These are phyloP conservation scores for Leptographium procerum DNA, from an alignment of 2,329 filamentous ascomycete species.

Conservation along the genomic window DNA sequence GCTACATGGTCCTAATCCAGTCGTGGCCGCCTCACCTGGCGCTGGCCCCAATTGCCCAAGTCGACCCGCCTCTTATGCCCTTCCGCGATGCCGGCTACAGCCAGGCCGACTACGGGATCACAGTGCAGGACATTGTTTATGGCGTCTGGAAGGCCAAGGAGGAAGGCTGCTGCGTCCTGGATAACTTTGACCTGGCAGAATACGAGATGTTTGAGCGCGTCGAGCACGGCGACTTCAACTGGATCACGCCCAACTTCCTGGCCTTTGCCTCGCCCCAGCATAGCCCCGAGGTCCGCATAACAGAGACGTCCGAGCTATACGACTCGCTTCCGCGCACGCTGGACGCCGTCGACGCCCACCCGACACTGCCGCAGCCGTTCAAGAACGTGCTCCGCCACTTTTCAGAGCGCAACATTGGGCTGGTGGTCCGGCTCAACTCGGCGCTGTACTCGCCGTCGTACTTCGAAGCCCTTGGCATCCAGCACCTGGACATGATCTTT, in stretches of 20 bases:
- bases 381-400: slow-evolving; percentile 94
- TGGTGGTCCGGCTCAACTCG: slow-evolving; percentile 92
- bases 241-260: slow-evolving; percentile 89
- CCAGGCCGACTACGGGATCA: slow-evolving; percentile 92
- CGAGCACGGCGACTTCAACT: slow-evolving; percentile 99
- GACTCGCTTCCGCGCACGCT: slow-evolving; percentile 63
- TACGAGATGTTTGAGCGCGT: slow-evolving; percentile 94
- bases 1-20: slow-evolving; percentile 98
- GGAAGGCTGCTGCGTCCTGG: slow-evolving; percentile 78
- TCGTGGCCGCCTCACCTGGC: slow-evolving; percentile 95
- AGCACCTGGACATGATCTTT: slow-evolving; percentile 98
- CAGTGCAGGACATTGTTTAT: slow-evolving; percentile 94
- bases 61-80: slow-evolving; percentile 95
- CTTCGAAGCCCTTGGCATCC: slow-evolving; percentile 89
- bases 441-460: slow-evolving; percentile 94
- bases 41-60: slow-evolving; percentile 87
- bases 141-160: slow-evolving; percentile 99
- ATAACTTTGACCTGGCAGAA: slow-evolving; percentile 92
- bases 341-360: slow-evolving; percentile 58
- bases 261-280: slow-evolving; percentile 94
- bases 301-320: slow-evolving; percentile 61
- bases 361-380: slow-evolving; percentile 71
- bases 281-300: slow-evolving; percentile 60
- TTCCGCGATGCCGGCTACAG: slow-evolving; percentile 98
- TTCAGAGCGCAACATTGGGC: slow-evolving; percentile 71